Percentiles rank a stretch among this genome's conserved stretches.
Conservation (phyloP, 805 yeast species). For the Candida wancherniae region DNA sequence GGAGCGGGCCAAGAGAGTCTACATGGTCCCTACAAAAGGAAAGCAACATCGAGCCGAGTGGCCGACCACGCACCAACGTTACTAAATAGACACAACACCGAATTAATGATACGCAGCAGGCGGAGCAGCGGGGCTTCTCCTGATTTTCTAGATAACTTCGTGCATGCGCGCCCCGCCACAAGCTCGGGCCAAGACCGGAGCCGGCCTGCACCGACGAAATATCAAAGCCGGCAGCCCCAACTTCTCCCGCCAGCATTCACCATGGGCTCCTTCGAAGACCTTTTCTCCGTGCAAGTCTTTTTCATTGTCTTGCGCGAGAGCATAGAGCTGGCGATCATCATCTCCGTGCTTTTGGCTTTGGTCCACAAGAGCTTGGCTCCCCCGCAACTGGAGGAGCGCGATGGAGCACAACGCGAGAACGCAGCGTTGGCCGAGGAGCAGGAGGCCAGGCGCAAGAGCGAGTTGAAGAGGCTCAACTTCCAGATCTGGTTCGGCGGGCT, state of each 20-base stretch:
- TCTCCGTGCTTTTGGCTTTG: conserved; percentile 19
- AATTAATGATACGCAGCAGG: too few species aligned
- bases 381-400: background rate
- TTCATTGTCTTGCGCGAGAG: conserved; percentile 19
- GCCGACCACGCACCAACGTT: too few species aligned
- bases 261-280: conserved; percentile 14
- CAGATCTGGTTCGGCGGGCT: conserved; percentile 45
- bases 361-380: conserved; percentile 11
- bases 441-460: conserved; percentile 8
- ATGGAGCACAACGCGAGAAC: background rate
- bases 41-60: too few species aligned
- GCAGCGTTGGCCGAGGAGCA: background rate
- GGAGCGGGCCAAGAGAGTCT: too few species aligned
- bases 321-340: conserved; percentile 19
- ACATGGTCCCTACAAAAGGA: too few species aligned
- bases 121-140: too few species aligned
- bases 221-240: background rate
- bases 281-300: conserved; percentile 18
- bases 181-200: background rate
- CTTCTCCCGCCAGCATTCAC: background rate
- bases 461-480: conserved; percentile 20
- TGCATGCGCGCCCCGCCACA: background rate
- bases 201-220: conserved; percentile 1
- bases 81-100: too few species aligned
- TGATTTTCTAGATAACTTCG: background rate